A percentile compares a stretch with the other conserved stretches of the same genome.
Conservation (phyloP, 495 filamentous ascomycete genomes). For the Daldinia childiae region DNA sequence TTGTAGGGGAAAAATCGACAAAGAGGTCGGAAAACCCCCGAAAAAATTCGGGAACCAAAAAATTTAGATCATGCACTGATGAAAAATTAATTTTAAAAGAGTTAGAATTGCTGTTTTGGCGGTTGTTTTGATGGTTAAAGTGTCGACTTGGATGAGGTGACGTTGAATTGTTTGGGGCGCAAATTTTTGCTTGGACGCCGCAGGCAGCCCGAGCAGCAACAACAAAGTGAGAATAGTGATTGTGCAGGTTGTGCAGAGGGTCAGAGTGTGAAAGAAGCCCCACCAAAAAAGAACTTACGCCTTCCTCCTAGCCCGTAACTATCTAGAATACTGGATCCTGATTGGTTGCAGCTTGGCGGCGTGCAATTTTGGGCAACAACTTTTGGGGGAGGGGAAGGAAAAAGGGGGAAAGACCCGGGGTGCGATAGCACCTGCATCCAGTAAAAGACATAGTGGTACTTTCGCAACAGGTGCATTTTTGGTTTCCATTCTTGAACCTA, state of each 20-base stretch:
- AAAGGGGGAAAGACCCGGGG: conserved; percentile 13
- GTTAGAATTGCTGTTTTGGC: conserved; percentile 57
- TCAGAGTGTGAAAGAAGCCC: conserved; percentile 15
- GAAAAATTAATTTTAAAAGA: conserved; percentile 66
- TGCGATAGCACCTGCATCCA: not conserved
- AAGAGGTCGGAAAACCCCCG: conserved; percentile 59
- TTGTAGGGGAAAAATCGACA: conserved; percentile 49
- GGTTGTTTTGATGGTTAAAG: conserved; percentile 68
- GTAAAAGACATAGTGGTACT: conserved; percentile 2
- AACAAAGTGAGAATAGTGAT: conserved; percentile 38
- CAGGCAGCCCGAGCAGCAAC: conserved; percentile 38
- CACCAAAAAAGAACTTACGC: conserved; percentile 17
- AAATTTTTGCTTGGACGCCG: conserved; percentile 53
- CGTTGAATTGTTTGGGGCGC: conserved; percentile 65
- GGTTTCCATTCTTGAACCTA: not conserved
- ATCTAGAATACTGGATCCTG: not conserved
- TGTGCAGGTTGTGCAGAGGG: conserved; percentile 38
- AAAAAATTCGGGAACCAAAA: conserved; percentile 56
- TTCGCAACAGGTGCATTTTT: not conserved
- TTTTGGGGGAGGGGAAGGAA: conserved; percentile 10
- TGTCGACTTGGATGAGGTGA: conserved; percentile 69
- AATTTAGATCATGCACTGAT: conserved; percentile 65
- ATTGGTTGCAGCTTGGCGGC: conserved; percentile 26
- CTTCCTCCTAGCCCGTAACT: conserved; percentile 26
- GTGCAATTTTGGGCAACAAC: conserved; percentile 37